These are phyloP conservation scores for Voacanga thouarsii DNA, from an alignment of 257 asterid genomes.

Conservation along the genomic window DNA sequence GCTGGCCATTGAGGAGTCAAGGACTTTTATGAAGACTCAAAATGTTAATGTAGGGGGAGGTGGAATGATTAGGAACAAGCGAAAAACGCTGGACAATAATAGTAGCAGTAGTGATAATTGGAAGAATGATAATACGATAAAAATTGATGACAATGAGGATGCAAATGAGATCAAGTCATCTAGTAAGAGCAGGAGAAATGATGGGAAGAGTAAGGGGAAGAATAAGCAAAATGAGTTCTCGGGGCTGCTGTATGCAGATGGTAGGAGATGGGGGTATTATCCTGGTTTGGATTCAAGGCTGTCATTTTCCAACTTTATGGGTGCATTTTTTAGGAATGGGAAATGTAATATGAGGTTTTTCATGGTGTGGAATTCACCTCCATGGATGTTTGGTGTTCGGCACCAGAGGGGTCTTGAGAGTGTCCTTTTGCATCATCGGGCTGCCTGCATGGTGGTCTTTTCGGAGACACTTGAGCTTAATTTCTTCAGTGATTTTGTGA, in stretches of 20 bases:
- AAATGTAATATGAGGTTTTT: conserved; percentile 69
- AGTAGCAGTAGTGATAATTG: conserved; percentile 5
- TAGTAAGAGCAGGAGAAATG: conserved; percentile 7
- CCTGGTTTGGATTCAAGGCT: conserved; percentile 67
- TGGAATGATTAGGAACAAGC: conserved; percentile 38
- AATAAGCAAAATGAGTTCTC: conserved; percentile 27
- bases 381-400: conserved; percentile 91
- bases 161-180: not conserved
- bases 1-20: conserved; percentile 35
- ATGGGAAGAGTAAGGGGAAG: conserved; percentile 6
- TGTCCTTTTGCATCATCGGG: conserved; percentile 60
- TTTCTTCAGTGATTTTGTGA: conserved; percentile 71
- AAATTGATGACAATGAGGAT: conserved; percentile 11
- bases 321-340: conserved; percentile 67
- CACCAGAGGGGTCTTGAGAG: conserved; percentile 92
- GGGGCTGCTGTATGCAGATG: conserved; percentile 66
- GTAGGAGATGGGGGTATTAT: conserved; percentile 94
- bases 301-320: conserved; percentile 76
- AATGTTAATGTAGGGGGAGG: conserved; percentile 2
- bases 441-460: conserved; percentile 84
- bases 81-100: conserved; percentile 52
- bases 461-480: conserved; percentile 95
- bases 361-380: conserved; percentile 98
- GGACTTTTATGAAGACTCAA: conserved; percentile 11
- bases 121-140: conserved; percentile 8